These are phyloP conservation scores for Centella asiatica DNA, from an alignment of 129 eudicot species.

Conservation along the genomic window DNA sequence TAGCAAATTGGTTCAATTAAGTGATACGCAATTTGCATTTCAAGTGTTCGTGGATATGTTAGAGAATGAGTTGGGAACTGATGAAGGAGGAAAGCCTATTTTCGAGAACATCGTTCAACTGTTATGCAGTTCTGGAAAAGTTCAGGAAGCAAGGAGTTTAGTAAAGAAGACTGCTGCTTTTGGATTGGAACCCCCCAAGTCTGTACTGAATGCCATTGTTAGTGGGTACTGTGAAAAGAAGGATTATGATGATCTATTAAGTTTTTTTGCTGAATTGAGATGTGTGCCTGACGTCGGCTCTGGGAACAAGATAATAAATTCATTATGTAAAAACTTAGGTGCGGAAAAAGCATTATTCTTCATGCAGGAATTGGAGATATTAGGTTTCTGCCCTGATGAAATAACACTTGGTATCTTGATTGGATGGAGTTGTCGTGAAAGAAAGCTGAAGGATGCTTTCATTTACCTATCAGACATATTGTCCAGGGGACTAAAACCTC, in stretches of 20 bases:
- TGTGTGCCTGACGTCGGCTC: slow-evolving; percentile 37
- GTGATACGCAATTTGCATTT: slow-evolving; percentile 31
- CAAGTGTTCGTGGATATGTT: slow-evolving; percentile 42
- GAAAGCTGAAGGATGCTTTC: slow-evolving; percentile 51
- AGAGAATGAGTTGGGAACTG: slow-evolving; percentile 26
- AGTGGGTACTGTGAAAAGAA: slow-evolving; percentile 62
- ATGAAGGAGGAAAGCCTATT: slow-evolving; percentile 24
- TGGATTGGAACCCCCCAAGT: slow-evolving; percentile 44
- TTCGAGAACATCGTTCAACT: slow-evolving; percentile 34
- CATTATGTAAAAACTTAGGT: slow-evolving; percentile 52
- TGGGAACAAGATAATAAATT: slow-evolving; percentile 61
- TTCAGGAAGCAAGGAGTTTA: slow-evolving; percentile 67
- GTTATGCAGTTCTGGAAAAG: slow-evolving; percentile 49
- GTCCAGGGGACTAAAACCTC: slow-evolving; percentile 60
- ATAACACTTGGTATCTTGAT: slow-evolving; percentile 64
- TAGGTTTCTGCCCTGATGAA: slow-evolving; percentile 58
- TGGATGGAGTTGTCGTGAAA: slow-evolving; percentile 58
- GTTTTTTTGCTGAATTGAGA: slow-evolving; percentile 46
- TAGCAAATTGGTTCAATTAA: slow-evolving; percentile 36
- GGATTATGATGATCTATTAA: slow-evolving; percentile 63
- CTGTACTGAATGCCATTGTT: slow-evolving; percentile 46
- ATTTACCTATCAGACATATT: slow-evolving; percentile 45
- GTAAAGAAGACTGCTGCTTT: slow-evolving; percentile 31
- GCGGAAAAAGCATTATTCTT: slow-evolving; percentile 39
- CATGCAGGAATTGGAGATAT: slow-evolving; percentile 39